Conservation (phyloP, 352 stramenopile genomes). For the Globisporangium nunn region DNA sequence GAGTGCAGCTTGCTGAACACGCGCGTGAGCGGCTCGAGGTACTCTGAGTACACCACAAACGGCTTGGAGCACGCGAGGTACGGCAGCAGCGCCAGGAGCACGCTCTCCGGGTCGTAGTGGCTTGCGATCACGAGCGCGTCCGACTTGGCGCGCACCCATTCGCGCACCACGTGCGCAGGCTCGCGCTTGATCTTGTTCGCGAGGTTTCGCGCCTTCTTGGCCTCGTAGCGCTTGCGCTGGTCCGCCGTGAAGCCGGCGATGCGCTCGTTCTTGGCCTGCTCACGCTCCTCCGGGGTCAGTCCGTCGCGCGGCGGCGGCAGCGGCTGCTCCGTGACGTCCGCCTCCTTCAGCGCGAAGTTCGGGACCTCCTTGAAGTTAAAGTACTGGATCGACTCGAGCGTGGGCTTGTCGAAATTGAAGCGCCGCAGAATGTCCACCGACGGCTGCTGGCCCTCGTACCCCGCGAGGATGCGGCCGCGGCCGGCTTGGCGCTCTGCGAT, state of each 20-base stretch:
- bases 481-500: conserved; percentile 81
- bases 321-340: conserved; percentile 35
- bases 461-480: conserved; percentile 59
- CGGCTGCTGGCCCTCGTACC: conserved; percentile 68
- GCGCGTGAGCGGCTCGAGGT: conserved; percentile 87
- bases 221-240: conserved; percentile 71
- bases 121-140: conserved; percentile 88
- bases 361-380: conserved; percentile 61
- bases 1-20: conserved; percentile 88
- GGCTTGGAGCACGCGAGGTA: conserved; percentile 88
- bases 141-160: conserved; percentile 63
- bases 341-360: conserved; percentile 39
- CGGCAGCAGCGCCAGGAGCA: conserved; percentile 85
- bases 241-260: conserved; percentile 77
- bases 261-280: conserved; percentile 61
- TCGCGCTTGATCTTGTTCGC: conserved; percentile 78
- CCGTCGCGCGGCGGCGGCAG: conserved; percentile 40
- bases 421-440: conserved; percentile 72
- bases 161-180: conserved; percentile 53
- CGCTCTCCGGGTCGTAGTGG: conserved; percentile 85
- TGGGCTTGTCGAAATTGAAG: conserved; percentile 82
- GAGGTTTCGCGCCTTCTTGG: conserved; percentile 63
- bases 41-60: conserved; percentile 96
- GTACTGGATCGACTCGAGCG: conserved; percentile 69
- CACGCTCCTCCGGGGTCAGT: conserved; percentile 50